Conservation (phyloP, 2,329 filamentous ascomycete genomes). For the Alternaria postmessia region DNA sequence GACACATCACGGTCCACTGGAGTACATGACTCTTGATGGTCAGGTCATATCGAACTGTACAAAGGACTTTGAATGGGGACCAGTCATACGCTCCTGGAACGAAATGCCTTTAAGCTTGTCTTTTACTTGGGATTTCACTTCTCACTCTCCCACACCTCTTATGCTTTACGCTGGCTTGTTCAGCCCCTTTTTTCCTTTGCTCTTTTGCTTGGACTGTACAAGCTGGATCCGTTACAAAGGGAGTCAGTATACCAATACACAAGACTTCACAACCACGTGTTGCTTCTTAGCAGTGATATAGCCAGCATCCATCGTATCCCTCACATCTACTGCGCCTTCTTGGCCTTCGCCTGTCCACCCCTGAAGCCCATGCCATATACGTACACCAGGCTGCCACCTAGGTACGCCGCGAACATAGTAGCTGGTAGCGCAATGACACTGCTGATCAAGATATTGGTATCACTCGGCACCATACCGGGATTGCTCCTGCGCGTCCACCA, state of each 20-base stretch:
- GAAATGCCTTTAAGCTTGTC: too few species aligned
- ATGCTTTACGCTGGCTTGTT: too few species aligned
- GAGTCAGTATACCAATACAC: rapidly evolving
- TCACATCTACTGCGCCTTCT: slow-evolving; percentile 32
- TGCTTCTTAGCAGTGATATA: neutral
- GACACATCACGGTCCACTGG: too few species aligned
- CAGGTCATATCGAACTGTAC: too few species aligned
- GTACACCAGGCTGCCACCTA: slow-evolving; percentile 57
- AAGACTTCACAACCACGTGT: neutral
- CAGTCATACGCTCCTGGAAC: rapidly evolving
- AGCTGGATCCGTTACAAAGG: too few species aligned
- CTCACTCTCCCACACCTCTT: too few species aligned
- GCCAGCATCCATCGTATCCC: neutral
- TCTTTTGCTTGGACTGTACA: too few species aligned
- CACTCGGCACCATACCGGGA: slow-evolving; percentile 46
- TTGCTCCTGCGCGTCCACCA: slow-evolving; percentile 53
- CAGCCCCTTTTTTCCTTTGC: too few species aligned
- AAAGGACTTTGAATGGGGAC: too few species aligned
- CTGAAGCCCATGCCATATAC: slow-evolving; percentile 56
- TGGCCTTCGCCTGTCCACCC: slow-evolving; percentile 32
- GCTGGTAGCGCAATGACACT: slow-evolving; percentile 44
- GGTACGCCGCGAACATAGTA: slow-evolving; percentile 52
- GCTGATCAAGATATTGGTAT: slow-evolving; percentile 50
- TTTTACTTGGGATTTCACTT: too few species aligned
- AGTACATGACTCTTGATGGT: too few species aligned